Evolutionary conservation across 2,329 filamentous ascomycete genomes (phyloP).

Genomic region (Pestalotiopsis sp.): DNA sequence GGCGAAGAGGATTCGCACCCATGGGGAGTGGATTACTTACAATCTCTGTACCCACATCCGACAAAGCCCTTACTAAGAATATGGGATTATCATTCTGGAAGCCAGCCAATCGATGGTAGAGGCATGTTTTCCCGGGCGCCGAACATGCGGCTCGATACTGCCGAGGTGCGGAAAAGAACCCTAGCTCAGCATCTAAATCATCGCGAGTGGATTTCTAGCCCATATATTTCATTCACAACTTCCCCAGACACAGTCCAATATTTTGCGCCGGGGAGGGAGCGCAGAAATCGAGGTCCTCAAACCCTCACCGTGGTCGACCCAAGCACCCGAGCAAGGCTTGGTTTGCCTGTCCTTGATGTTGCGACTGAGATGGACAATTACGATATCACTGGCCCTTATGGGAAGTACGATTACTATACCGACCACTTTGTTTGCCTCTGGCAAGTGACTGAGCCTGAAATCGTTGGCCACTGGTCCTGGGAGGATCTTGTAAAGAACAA

Average conservation of each 20-base stretch:
- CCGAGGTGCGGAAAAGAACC: neutral
- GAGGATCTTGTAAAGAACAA: neutral
- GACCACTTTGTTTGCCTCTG: constrained; percentile 1
- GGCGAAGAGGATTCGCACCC: neutral
- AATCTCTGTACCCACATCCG: neutral
- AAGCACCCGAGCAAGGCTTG: neutral
- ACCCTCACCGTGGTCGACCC: neutral
- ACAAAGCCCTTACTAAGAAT: neutral
- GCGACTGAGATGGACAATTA: neutral
- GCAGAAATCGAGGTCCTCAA: neutral
- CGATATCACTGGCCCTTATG: neutral
- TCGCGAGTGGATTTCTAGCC: neutral
- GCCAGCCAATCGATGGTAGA: neutral
- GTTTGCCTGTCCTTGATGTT: constrained; percentile 3
- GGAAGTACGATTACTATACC: neutral
- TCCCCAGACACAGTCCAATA: neutral
- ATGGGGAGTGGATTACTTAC: neutral
- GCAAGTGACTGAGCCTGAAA: constrained; percentile 1
- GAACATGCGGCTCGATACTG: neutral
- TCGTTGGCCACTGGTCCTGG: neutral
- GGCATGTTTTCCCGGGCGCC: constrained; percentile 3
- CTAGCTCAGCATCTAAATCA: neutral
- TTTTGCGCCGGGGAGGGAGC: neutral
- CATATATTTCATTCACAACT: constrained; percentile 2
- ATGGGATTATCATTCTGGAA: neutral